Evolutionary conservation across 805 yeast genomes (phyloP).

Genomic region (Spathaspora boniae): DNA sequence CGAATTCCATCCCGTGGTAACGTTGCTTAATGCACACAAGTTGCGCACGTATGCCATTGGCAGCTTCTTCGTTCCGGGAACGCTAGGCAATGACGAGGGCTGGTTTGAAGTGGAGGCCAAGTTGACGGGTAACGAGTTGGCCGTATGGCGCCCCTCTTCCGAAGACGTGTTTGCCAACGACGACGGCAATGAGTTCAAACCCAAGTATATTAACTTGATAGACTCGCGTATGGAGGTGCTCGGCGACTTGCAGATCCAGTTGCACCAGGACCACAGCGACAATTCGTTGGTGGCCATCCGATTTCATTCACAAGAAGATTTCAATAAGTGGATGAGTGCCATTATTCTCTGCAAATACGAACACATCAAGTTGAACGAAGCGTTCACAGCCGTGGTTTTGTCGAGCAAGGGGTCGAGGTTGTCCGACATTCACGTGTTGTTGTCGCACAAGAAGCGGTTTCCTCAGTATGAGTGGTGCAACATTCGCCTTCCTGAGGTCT

Average conservation of each 20-base stretch:
- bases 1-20: slow-evolving; percentile 69
- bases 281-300: slow-evolving; percentile 22
- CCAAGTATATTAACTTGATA: slow-evolving; percentile 50
- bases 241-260: slow-evolving; percentile 17
- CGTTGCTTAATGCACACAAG: slow-evolving; percentile 67
- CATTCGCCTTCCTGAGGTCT: slow-evolving; percentile 54
- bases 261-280: slow-evolving; percentile 27
- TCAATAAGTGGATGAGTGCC: slow-evolving; percentile 43
- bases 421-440: slow-evolving; percentile 55
- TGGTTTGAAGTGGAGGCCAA: slow-evolving; percentile 37
- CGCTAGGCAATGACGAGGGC: slow-evolving; percentile 16
- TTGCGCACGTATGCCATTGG: slow-evolving; percentile 62
- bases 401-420: slow-evolving; percentile 55
- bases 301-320: slow-evolving; percentile 19
- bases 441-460: slow-evolving; percentile 47
- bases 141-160: slow-evolving; percentile 43
- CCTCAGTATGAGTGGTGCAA: slow-evolving; percentile 60
- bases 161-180: slow-evolving; percentile 10
- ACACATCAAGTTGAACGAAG: slow-evolving; percentile 52
- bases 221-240: slow-evolving; percentile 30
- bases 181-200: slow-evolving; percentile 38
- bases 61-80: slow-evolving; percentile 31
- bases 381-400: slow-evolving; percentile 62
- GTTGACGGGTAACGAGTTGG: slow-evolving; percentile 53
- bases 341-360: slow-evolving; percentile 56